phyloP scores from a whole-genome alignment of 805 yeast genomes.

The Kurtzmaniella fragi region DNA sequence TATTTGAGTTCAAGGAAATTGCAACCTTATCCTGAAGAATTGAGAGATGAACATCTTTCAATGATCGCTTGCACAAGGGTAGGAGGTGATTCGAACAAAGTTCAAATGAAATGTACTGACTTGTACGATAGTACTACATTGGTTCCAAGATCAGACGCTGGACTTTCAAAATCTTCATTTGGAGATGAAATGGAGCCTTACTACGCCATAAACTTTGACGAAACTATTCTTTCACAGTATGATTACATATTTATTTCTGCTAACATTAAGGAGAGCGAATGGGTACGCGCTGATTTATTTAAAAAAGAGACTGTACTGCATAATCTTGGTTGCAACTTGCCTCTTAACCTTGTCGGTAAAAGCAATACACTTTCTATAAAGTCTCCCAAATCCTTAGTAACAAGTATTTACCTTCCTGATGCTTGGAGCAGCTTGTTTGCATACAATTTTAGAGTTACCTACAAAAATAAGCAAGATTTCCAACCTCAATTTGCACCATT shows the following conservation, averaged over 20 bases:
- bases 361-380: no score
- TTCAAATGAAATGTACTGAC: slow-evolving; percentile 41
- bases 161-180: slow-evolving; percentile 46
- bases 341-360: no score
- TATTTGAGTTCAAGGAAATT: slow-evolving; percentile 15
- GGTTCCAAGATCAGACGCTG: slow-evolving; percentile 48
- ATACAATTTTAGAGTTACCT: slow-evolving; percentile 32
- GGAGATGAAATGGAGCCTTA: slow-evolving; percentile 50
- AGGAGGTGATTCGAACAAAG: no score
- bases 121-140: slow-evolving; percentile 26
- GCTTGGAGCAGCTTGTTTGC: slow-evolving; percentile 61
- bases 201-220: slow-evolving; percentile 39
- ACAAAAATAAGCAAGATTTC: slow-evolving; percentile 5
- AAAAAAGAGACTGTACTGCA: no score
- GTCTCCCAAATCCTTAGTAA: slow-evolving; percentile 37
- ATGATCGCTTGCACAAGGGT: no score
- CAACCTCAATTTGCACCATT: slow-evolving; percentile 48
- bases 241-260: slow-evolving; percentile 48
- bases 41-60: neutral
- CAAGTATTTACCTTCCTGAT: slow-evolving; percentile 47
- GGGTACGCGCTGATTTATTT: slow-evolving; percentile 30
- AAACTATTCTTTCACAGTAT: slow-evolving; percentile 35
- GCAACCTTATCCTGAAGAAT: neutral
- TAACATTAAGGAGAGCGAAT: no score
- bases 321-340: no score